Base-by-base conservation (phyloP, 768 basidiomycete species). In the Pulveroboletus sp. region DNA sequence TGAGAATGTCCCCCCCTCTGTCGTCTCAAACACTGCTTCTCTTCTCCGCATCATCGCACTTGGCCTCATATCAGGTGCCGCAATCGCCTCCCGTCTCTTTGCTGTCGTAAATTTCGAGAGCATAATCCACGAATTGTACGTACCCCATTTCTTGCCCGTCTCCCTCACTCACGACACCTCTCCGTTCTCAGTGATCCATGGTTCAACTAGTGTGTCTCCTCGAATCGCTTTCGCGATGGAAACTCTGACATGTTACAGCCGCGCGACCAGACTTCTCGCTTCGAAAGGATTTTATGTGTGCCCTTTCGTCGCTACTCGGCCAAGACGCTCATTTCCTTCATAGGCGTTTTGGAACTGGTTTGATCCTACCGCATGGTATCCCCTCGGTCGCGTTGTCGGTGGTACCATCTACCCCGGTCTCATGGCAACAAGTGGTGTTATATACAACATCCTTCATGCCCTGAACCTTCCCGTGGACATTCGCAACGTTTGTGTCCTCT, bases 341-440 rank as follows among this genome's bases (percentile, higher is more conserved):
- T 55, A 96, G 93, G 95, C 89, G 83, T 98, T 99, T 73, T 99
- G 96, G 96, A 99, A 99, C 65, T 99, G 96, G 96, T 99, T 99
- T 66, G 96, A 99, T 71, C 94, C 94, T 18, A 96, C 95, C 4
- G 95, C 95, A 58, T 99, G 96, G 96, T 98, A 99, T 62, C 96
- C 96, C 10, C 83, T 99, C 0, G 96, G 96, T 39, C 92, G 96
- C 61, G 93, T 96, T 43, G 96, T 98, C 39, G 96, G 96, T 46
- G 95, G 95, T 44, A 99, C 96, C 12, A 89, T 99, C 61, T 99
- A 97, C 66, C 96, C 96, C 15, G 96, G 96, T 54, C 74, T 98
- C 35, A 99, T 98, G 96, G 92, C 90, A 26, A 99, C 96, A 21
- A 92, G 92, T 57, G 96, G 95, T 46, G 83, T 97, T 60, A 99